Evolutionary conservation across 441 rosid species (phyloP), one percentile per base, ranked within the genome.

Genomic region (Adansonia rubrostipa): DNA sequence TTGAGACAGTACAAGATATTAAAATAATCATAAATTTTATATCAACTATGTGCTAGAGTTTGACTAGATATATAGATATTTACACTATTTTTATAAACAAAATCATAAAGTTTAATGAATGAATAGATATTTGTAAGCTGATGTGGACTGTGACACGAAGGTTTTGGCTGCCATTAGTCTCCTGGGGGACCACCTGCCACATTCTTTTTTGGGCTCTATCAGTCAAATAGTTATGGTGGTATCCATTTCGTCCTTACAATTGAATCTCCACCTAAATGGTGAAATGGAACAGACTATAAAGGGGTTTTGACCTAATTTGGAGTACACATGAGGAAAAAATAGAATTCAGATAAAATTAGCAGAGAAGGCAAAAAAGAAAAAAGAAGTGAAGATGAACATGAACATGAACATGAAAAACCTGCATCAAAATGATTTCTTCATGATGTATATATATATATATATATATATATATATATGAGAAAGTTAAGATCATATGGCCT

Each of bases 391-490:
- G 33, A 28, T 28, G 33, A 28, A 28, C 33, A 28, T 28, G 33
- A 28, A 28, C 33, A 28, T 28, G 33, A 2, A 28, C 57, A 68
- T 13, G 33, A 61, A 47, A 69, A 10, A 47, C 10, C 60, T 70
- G 60, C 63, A 73, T 17, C 54, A 73, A 78, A 80, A 85, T 87
- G 80, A 81, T 87, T 81, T 82, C 67, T 75, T 80, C 51, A 82
- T 83, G 85, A 83, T 83, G 45, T 47, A 3, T 28, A 28, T 28
- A 28, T 28, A 28, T 28, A 28, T 28, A 28, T 28, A 24, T 24
- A 28, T 28, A 24, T 24, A 24, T 24, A 24, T 24, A 24, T 24
- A 24, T 24, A 45, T 9, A 64, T 20, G 47, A 54, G 57, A 22
- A 70, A 70, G 44, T 14, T 70, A 48, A 42, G 45, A 7, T 44